These are phyloP conservation scores for Cercospora zeae-maydis DNA, from an alignment of 2,329 filamentous ascomycete genomes.

Conservation along the genomic window DNA sequence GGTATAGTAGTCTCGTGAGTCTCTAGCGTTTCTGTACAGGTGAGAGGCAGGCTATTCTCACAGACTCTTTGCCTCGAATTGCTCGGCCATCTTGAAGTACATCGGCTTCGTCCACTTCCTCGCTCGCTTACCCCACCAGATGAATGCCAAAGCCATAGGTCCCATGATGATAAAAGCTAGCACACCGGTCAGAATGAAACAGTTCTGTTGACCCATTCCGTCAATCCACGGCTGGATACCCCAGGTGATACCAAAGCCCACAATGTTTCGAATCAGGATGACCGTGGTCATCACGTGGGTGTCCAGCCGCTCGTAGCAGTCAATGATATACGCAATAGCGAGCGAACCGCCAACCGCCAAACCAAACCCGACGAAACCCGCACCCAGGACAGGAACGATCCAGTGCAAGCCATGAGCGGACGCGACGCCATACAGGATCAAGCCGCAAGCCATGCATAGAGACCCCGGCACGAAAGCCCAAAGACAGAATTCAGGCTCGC, in stretches of 20 bases:
- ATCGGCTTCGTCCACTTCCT: not conserved
- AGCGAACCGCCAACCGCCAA: slow-evolving; percentile 43
- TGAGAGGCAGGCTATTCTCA: not conserved
- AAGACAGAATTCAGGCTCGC: slow-evolving; percentile 41
- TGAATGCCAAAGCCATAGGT: not conserved
- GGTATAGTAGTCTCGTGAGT: not conserved
- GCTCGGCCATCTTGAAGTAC: not conserved
- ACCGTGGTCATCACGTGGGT: slow-evolving; percentile 46
- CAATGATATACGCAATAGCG: slow-evolving; percentile 42
- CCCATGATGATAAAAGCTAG: slow-evolving; percentile 5
- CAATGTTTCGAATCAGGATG: slow-evolving; percentile 49
- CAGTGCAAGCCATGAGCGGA: slow-evolving; percentile 46
- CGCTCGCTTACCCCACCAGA: not conserved
- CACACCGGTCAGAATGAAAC: slow-evolving; percentile 33
- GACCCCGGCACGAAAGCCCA: slow-evolving; percentile 42
- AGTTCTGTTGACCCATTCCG: slow-evolving; percentile 42
- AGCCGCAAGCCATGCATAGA: slow-evolving; percentile 37
- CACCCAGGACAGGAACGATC: slow-evolving; percentile 49
- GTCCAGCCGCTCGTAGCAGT: slow-evolving; percentile 45
- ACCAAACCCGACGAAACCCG: slow-evolving; percentile 44
- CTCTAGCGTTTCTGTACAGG: not conserved
- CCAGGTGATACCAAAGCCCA: slow-evolving; percentile 48
- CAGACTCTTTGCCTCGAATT: not conserved
- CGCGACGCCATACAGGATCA: slow-evolving; percentile 45
- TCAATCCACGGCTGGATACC: slow-evolving; percentile 45